A percentile compares a stretch with the other conserved stretches of the same genome.
phyloP scores from a whole-genome alignment of 345 rosid genomes.

The Boechera divaricarpa region DNA sequence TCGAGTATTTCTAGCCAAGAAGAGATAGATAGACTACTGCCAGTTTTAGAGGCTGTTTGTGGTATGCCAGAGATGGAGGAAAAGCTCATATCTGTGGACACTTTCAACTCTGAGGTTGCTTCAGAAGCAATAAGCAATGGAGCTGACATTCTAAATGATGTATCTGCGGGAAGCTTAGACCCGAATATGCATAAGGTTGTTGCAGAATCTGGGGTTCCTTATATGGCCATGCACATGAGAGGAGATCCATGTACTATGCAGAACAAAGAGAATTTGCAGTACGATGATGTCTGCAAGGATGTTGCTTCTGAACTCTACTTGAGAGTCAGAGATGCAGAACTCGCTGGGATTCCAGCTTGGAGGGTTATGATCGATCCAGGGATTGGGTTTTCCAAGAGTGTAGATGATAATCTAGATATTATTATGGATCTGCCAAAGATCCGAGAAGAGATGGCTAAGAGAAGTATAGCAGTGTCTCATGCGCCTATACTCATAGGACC shows the following conservation, averaged over 20 bases:
- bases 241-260: slow-evolving; percentile 93
- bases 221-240: slow-evolving; percentile 94
- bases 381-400: slow-evolving; percentile 84
- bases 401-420: slow-evolving; percentile 73
- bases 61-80: slow-evolving; percentile 87
- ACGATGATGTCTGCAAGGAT: slow-evolving; percentile 66
- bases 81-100: slow-evolving; percentile 80
- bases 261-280: slow-evolving; percentile 66
- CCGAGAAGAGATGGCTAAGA: slow-evolving; percentile 67
- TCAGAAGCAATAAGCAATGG: slow-evolving; percentile 76
- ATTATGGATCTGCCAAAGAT: slow-evolving; percentile 64
- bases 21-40: slow-evolving; percentile 75
- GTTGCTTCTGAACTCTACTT: slow-evolving; percentile 73
- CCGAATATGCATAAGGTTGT: slow-evolving; percentile 70
- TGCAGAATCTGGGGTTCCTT: slow-evolving; percentile 68
- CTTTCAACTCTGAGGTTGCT: slow-evolving; percentile 88
- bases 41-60: slow-evolving; percentile 69
- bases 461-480: slow-evolving; percentile 71
- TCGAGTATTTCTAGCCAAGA: slow-evolving; percentile 65
- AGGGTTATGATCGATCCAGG: slow-evolving; percentile 88
- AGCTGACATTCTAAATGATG: slow-evolving; percentile 87
- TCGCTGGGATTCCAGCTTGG: slow-evolving; percentile 88
- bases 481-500: slow-evolving; percentile 81
- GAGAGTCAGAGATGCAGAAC: slow-evolving; percentile 68
- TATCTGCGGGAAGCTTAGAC: slow-evolving; percentile 81